Evolutionary conservation across 2,329 filamentous ascomycete genomes (phyloP), one percentile per base, ranked within the genome.

Genomic region (Apiospora sp.): DNA sequence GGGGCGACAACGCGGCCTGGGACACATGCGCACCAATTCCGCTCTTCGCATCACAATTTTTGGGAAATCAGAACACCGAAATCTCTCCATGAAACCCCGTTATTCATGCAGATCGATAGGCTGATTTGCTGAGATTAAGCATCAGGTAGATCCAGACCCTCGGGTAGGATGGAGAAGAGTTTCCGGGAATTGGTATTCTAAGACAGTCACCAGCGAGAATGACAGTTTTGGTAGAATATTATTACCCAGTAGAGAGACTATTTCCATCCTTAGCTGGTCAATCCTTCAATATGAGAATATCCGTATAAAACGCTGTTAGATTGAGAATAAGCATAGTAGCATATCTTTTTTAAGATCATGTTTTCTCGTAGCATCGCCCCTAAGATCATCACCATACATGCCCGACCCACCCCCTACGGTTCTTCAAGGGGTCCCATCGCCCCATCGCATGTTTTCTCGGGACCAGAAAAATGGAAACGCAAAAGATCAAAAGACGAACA

Each of bases 401-500:
- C 27, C 27, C 27, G 27, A 2, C 27, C 27, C 27, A 30, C 27
- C 4, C 2, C 27, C 27, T 30, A 30, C 27, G 27, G 27, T 30
- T 30, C 27, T 30, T 34, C 30, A 37, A 19, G 54, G 54, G 54
- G 14, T 27, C 7, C 16, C 51, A 58, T 27, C 4, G 27, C 30
- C 19, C 30, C 27, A 49, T 49, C 46, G 22, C 19, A 49, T 49
- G 46, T 49, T 49, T 41, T n/a, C 46, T 16, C 16, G 5, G 46
- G 22, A 16, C 30, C 30, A 30, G 37, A 61, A 61, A 61, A 61
- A 4, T 61, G 54, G 54, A 12, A 61, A 37, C 30, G 30, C 37
- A 61, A 58, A 61, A 61, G 54, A 61, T 61, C 54, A 61, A 61
- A 61, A 61, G 54, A 49, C 54, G 30, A 61, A 37, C 54, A 5